A percentile compares a stretch with the other conserved stretches of the same genome.
Conservation (phyloP, 352 stramenopile genomes). For the Phytophthora cactorum region DNA sequence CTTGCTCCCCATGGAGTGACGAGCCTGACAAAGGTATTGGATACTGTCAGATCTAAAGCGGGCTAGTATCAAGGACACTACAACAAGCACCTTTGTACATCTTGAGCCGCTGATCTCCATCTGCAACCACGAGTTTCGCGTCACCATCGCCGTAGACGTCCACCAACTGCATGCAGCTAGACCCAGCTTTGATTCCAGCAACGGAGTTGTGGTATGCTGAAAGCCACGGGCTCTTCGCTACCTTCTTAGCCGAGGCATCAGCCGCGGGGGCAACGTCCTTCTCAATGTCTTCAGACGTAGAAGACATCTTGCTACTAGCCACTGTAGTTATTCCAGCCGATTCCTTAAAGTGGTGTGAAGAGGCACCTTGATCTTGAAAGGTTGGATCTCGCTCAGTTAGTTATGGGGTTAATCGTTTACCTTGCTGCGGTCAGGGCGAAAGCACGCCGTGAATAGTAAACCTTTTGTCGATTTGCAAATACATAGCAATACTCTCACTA, state of each 20-base stretch:
- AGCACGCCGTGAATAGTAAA: background rate
- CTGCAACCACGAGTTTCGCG: conserved; percentile 77
- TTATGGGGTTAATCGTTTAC: background rate
- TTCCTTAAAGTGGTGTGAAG: conserved; percentile 18
- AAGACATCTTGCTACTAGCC: conserved; percentile 14
- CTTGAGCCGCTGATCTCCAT: conserved; percentile 83
- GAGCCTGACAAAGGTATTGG: conserved; percentile 43
- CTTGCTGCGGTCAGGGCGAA: too few species aligned
- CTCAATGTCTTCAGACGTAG: conserved; percentile 30
- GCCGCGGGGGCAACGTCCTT: conserved; percentile 13
- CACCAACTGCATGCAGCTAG: conserved; percentile 76
- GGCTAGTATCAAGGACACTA: background rate
- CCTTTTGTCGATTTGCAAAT: conserved; percentile 22
- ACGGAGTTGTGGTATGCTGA: conserved; percentile 91
- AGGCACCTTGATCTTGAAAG: conserved; percentile 21
- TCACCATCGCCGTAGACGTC: conserved; percentile 89
- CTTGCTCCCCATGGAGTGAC: conserved; percentile 79
- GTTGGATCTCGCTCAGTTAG: conserved; percentile 21
- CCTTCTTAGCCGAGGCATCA: conserved; percentile 30
- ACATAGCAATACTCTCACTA: conserved; percentile 15
- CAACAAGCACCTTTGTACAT: conserved; percentile 81
- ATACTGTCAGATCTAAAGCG: background rate
- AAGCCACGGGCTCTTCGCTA: conserved; percentile 74
- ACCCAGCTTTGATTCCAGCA: conserved; percentile 86
- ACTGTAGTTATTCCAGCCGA: background rate